Conservation (phyloP, 2,329 filamentous ascomycete genomes). For the Parastagonospora avenae region DNA sequence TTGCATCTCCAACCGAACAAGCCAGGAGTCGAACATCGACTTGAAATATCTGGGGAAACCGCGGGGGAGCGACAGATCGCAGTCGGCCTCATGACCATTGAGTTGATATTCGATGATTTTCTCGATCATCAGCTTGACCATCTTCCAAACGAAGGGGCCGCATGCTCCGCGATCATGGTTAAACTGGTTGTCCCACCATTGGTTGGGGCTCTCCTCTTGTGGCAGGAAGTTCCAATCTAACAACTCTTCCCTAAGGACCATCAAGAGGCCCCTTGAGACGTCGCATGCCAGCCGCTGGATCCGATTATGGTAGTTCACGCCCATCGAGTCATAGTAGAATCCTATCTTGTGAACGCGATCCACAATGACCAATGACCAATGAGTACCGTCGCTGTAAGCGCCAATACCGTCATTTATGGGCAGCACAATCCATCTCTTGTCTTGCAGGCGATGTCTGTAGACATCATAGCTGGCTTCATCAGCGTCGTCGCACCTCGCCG, state of each 20-base stretch:
- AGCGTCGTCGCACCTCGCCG: conserved; percentile 1
- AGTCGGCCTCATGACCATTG: neutral
- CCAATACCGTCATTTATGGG: conserved; percentile 29
- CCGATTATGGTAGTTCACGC: neutral
- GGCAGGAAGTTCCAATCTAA: neutral
- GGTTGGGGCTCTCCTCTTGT: conserved; percentile 14
- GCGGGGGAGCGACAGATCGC: neutral
- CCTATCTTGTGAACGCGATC: conserved; percentile 8
- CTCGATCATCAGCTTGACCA: conserved; percentile 8
- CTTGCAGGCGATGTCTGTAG: conserved; percentile 10
- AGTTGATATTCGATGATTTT: conserved; percentile 1
- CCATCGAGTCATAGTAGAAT: conserved; percentile 28
- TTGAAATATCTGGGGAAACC: conserved; percentile 1
- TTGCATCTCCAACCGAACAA: conserved; percentile 9
- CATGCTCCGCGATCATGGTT: conserved; percentile 20
- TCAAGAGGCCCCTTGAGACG: conserved; percentile 10
- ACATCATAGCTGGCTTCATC: conserved; percentile 8
- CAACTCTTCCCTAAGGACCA: conserved; percentile 15
- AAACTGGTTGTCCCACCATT: conserved; percentile 16
- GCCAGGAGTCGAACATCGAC: conserved; percentile 6
- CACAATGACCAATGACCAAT: conserved; percentile 30
- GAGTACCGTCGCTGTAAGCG: conserved; percentile 4
- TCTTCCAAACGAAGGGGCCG: conserved; percentile 25
- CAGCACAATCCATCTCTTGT: conserved; percentile 32
- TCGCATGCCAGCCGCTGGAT: conserved; percentile 1